A percentile compares a stretch with the other conserved stretches of the same genome.
phyloP scores from a whole-genome alignment of 192 early-diverging fungal genomes.

The Podila epigama region DNA sequence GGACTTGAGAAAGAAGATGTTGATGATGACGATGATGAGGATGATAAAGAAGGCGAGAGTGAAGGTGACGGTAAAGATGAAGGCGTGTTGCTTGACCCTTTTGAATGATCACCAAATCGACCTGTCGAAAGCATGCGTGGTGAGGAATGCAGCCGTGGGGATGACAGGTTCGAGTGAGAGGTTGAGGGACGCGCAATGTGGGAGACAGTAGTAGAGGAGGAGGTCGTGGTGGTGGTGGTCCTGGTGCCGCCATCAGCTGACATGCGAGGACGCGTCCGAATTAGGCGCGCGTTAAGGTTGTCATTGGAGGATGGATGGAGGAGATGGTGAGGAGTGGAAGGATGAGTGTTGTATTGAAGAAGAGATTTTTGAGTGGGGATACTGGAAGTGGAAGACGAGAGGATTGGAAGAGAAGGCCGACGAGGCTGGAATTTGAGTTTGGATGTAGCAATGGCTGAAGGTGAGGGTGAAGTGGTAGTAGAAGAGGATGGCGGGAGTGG shows the following conservation, averaged over 20 bases:
- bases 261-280: constrained; percentile 1
- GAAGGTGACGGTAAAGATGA: not conserved
- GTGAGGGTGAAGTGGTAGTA: not conserved
- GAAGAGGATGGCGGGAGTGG: not conserved
- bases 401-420: constrained; percentile 20
- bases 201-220: no score
- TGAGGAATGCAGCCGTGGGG: constrained; percentile 5
- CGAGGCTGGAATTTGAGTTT: constrained; percentile 17
- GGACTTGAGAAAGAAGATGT: not conserved
- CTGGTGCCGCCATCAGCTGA: not conserved
- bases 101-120: constrained; percentile 11
- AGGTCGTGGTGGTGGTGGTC: not conserved
- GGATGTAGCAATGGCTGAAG: not conserved
- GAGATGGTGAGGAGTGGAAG: not conserved
- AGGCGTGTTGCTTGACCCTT: not conserved
- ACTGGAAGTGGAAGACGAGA: constrained; percentile 8
- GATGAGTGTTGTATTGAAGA: not conserved
- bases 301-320: not conserved
- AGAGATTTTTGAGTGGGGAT: constrained; percentile 10
- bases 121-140: not conserved
- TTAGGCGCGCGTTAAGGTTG: not conserved
- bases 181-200: constrained; percentile 17
- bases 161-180: constrained; percentile 1
- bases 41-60: not conserved
- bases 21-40: not conserved